phyloP scores from a whole-genome alignment of 2,329 filamentous ascomycete genomes.

The Nakataea oryzae region DNA sequence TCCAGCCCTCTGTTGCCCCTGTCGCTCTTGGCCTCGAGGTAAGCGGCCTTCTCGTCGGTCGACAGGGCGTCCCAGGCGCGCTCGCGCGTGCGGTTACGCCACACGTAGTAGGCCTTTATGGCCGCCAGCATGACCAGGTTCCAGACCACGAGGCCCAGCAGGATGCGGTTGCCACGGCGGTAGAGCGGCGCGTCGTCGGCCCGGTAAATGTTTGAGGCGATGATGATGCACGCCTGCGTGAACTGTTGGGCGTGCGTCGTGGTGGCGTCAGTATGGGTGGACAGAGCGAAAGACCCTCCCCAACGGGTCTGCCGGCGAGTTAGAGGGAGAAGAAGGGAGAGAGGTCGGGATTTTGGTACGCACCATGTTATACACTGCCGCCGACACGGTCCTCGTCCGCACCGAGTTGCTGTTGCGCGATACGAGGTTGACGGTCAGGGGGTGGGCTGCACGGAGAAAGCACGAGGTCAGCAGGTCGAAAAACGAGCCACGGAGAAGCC shows the following conservation, averaged over 20 bases:
- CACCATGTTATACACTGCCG: constrained; percentile 49
- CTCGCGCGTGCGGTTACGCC: constrained; percentile 32
- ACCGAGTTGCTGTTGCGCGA: constrained; percentile 53
- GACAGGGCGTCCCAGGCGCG: constrained; percentile 35
- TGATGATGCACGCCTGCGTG: constrained; percentile 32
- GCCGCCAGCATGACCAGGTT: constrained; percentile 21
- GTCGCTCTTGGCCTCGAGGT: constrained; percentile 25
- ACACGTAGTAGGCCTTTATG: constrained; percentile 35
- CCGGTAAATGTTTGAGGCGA: constrained; percentile 27
- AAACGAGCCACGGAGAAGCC: no score
- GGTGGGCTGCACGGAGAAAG: no score
- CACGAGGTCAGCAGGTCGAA: no score
- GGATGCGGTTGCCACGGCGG: constrained; percentile 26
- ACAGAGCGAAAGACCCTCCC: no score
- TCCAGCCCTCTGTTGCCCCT: constrained; percentile 33
- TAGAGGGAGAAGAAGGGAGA: no score
- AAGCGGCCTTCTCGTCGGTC: constrained; percentile 23
- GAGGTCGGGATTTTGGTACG: no score
- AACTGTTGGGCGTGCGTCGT: constrained; percentile 10
- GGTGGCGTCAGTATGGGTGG: no score
- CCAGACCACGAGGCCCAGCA: constrained; percentile 25
- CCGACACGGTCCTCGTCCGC: constrained; percentile 49
- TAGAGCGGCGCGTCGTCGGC: constrained; percentile 36
- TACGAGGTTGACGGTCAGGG: constrained; percentile 43
- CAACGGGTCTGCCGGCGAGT: no score